phyloP scores from a whole-genome alignment of 495 filamentous ascomycete species.

The Neurospora intermedia region DNA sequence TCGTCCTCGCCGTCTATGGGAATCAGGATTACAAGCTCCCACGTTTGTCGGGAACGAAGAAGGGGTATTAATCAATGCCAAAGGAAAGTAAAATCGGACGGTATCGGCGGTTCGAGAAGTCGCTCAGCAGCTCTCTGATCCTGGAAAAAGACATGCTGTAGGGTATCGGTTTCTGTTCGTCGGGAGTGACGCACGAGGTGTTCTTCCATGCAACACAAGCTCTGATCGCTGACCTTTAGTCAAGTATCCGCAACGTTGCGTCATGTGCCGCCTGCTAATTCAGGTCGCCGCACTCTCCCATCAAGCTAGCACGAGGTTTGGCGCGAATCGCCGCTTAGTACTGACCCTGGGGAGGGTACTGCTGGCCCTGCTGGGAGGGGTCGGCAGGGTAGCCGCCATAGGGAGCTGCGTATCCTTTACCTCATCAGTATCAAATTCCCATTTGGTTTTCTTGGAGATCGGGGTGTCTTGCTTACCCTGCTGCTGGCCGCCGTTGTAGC shows the following conservation, averaged over 20 bases:
- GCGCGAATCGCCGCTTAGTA: conserved; percentile 10
- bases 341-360: conserved; percentile 21
- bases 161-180: neutral
- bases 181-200: neutral
- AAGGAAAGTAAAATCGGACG: neutral
- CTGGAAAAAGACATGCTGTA: neutral
- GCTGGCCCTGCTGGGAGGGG: conserved; percentile 21
- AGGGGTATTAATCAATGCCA: conserved; percentile 1
- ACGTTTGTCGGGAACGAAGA: neutral
- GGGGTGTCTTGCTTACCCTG: conserved; percentile 5
- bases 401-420: conserved; percentile 4
- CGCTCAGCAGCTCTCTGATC: neutral
- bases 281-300: neutral
- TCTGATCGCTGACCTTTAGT: neutral
- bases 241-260: neutral
- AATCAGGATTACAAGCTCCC: neutral
- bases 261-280: neutral
- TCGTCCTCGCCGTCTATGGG: neutral
- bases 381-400: conserved; percentile 30
- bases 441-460: conserved; percentile 18
- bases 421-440: neutral
- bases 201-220: neutral
- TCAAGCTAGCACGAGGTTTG: neutral
- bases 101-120: neutral
- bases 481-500: neutral